Conservation (phyloP, 352 stramenopile genomes). For the Vaucheria bursata region DNA sequence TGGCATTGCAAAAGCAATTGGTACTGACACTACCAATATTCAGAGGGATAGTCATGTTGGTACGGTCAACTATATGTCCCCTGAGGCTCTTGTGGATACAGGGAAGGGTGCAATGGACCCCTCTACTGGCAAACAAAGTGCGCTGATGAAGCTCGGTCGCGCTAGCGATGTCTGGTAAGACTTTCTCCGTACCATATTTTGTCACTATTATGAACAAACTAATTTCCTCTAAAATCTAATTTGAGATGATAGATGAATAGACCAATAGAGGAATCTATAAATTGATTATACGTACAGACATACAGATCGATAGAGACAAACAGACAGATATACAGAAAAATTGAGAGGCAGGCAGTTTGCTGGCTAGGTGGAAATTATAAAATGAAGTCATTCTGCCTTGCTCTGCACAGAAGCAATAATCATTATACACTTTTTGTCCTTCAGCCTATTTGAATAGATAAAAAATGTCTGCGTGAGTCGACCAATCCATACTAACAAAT, state of each 20-base stretch:
- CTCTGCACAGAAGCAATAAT: too few species aligned
- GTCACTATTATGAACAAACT: not conserved
- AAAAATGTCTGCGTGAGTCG: too few species aligned
- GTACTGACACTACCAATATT: slow-evolving; percentile 84
- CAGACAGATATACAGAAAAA: not conserved
- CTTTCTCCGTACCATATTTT: not conserved
- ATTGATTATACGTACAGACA: not conserved
- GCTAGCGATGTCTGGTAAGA: slow-evolving; percentile 81
- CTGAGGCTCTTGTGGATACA: slow-evolving; percentile 59
- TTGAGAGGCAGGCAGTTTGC: not conserved
- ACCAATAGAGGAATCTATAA: not conserved
- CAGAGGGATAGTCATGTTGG: slow-evolving; percentile 76
- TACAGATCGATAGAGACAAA: not conserved
- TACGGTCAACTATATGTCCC: slow-evolving; percentile 83
- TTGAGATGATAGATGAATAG: not conserved
- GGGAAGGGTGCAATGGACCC: slow-evolving; percentile 38
- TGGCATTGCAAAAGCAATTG: slow-evolving; percentile 82
- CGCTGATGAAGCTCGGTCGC: slow-evolving; percentile 61
- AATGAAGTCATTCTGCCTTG: too few species aligned
- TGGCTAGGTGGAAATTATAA: not conserved
- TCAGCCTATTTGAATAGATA: too few species aligned
- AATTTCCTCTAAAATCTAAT: not conserved
- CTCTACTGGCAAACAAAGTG: not conserved
- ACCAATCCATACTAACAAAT: too few species aligned
- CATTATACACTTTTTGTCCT: too few species aligned